A percentile compares a stretch with the other conserved stretches of the same genome.
Evolutionary conservation across 2,329 filamentous ascomycete genomes (phyloP).

Genomic region (Exophiala sp.): DNA sequence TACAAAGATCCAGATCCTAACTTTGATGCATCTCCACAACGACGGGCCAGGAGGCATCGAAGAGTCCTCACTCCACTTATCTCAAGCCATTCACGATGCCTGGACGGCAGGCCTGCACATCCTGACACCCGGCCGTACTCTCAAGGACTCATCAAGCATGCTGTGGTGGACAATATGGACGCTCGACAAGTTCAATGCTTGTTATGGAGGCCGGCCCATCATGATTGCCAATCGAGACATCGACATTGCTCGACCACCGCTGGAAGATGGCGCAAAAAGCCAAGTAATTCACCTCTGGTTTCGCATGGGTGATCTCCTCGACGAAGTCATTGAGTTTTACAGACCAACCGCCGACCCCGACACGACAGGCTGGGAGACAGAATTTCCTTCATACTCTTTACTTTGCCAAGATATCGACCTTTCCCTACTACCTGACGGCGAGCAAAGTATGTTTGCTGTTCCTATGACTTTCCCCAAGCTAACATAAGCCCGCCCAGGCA

Average conservation of each 20-base stretch:
- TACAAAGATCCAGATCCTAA: constrained; percentile 37
- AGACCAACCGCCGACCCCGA: constrained; percentile 33
- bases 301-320: constrained; percentile 37
- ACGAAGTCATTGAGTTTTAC: constrained; percentile 40
- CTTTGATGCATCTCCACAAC: constrained; percentile 41
- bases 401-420: constrained; percentile 20
- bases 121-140: constrained; percentile 34
- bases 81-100: constrained; percentile 40
- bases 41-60: constrained; percentile 41
- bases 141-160: constrained; percentile 31
- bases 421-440: constrained; percentile 1
- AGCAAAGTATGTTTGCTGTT: constrained; percentile 18
- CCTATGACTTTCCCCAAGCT: background rate
- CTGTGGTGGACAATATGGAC: constrained; percentile 43
- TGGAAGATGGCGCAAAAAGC: constrained; percentile 15
- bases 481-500: constrained; percentile 33
- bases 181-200: constrained; percentile 41
- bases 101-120: constrained; percentile 40
- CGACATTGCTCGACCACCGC: constrained; percentile 33
- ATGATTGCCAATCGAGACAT: constrained; percentile 40
- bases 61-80: constrained; percentile 39
- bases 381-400: constrained; percentile 37
- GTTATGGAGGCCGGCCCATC: constrained; percentile 39
- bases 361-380: constrained; percentile 38
- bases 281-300: constrained; percentile 38